Percentiles rank a stretch among this genome's conserved stretches.
phyloP scores from a whole-genome alignment of 768 basidiomycete genomes.

The Leccinum olivaceopallidum region DNA sequence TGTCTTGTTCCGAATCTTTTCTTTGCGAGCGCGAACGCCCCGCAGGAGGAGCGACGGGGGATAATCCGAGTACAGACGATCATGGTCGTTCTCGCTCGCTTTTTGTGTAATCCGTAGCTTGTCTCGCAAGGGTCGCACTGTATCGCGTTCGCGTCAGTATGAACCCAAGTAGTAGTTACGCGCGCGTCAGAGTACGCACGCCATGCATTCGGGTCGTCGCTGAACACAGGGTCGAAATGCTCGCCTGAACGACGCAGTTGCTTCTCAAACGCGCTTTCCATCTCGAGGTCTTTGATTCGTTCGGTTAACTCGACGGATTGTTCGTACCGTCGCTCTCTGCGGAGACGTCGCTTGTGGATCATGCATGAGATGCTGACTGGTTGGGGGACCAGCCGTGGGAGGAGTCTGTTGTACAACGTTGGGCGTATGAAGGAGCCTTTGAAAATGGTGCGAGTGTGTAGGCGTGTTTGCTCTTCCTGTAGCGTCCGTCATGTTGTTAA shows the following conservation, averaged over 20 bases:
- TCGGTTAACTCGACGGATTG: conserved; percentile 34
- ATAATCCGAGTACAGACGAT: conserved; percentile 44
- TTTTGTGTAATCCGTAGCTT: conserved; percentile 33
- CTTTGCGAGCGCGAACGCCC: conserved; percentile 56
- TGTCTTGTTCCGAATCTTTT: conserved; percentile 66
- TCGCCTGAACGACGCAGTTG: conserved; percentile 19
- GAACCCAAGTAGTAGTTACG: not conserved
- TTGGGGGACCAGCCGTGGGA: conserved; percentile 81
- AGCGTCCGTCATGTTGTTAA: not conserved
- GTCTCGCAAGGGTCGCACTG: conserved; percentile 41
- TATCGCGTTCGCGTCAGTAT: conserved; percentile 6
- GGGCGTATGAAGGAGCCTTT: conserved; percentile 74
- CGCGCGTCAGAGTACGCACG: conserved; percentile 13
- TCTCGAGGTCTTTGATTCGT: conserved; percentile 34
- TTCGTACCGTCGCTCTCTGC: conserved; percentile 46
- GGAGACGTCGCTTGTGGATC: conserved; percentile 51
- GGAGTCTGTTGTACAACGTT: conserved; percentile 60
- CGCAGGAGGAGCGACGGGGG: conserved; percentile 48
- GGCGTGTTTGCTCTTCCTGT: conserved; percentile 56
- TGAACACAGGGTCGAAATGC: conserved; percentile 29
- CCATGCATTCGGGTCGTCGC: conserved; percentile 20
- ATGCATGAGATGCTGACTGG: conserved; percentile 71
- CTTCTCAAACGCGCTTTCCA: conserved; percentile 43
- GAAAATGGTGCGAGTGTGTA: conserved; percentile 63
- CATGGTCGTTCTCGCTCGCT: conserved; percentile 40